Conservation (phyloP, 2,329 filamentous ascomycete species). For the Mariannaea sp. region DNA sequence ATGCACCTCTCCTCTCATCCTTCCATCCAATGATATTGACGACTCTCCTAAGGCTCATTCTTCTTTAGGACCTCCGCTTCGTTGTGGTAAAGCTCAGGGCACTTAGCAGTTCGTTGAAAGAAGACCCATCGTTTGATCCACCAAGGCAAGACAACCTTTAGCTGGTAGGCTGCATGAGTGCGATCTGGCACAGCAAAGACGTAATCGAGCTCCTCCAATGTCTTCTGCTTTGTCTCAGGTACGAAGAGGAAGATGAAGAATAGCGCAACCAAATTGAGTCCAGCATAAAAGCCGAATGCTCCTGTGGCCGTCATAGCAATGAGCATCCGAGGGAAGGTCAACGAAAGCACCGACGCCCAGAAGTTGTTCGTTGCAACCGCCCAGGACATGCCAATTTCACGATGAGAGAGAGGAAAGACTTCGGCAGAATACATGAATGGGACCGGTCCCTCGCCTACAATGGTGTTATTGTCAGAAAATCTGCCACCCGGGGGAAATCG, state of each 20-base stretch:
- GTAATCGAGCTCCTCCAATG: slow-evolving; percentile 56
- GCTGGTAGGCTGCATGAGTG: slow-evolving; percentile 48
- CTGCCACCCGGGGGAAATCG: not conserved
- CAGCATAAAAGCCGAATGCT: slow-evolving; percentile 51
- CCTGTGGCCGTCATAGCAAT: slow-evolving; percentile 40
- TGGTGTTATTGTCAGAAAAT: too few species aligned
- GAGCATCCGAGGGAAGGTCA: slow-evolving; percentile 55
- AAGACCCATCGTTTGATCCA: slow-evolving; percentile 41
- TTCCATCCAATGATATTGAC: slow-evolving; percentile 51
- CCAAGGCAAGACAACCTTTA: slow-evolving; percentile 44
- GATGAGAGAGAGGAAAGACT: slow-evolving; percentile 63
- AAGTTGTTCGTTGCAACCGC: slow-evolving; percentile 62
- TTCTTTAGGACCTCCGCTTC: not conserved
- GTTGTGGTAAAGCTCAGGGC: slow-evolving; percentile 19
- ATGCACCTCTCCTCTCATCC: slow-evolving; percentile 35
- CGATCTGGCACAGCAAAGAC: slow-evolving; percentile 50
- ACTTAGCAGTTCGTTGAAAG: slow-evolving; percentile 3
- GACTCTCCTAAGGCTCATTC: slow-evolving; percentile 32
- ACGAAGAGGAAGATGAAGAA: slow-evolving; percentile 55
- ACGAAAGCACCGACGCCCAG: slow-evolving; percentile 52
- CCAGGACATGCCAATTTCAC: slow-evolving; percentile 65
- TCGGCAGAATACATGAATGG: slow-evolving; percentile 64
- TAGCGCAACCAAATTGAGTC: slow-evolving; percentile 52
- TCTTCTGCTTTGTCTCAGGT: slow-evolving; percentile 57
- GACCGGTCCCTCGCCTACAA: slow-evolving; percentile 55